Evolutionary conservation across 2,329 filamentous ascomycete species (phyloP).

Genomic region (Fusarium globosum): DNA sequence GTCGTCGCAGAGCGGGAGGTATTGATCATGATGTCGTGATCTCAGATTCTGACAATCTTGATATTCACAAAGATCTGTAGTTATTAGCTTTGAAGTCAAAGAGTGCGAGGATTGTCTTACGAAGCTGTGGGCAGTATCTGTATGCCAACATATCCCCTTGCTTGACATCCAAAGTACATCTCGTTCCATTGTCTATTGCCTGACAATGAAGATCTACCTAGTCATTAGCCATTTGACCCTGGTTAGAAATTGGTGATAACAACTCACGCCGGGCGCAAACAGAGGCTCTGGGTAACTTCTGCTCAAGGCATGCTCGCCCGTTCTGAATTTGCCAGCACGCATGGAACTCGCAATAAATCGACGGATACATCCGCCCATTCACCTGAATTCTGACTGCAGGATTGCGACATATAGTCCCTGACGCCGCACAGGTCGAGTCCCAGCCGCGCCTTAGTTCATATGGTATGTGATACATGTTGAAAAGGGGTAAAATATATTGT

Average conservation of each 20-base stretch:
- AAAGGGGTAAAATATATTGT: neutral
- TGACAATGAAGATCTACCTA: constrained; percentile 38
- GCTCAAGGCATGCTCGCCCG: constrained; percentile 32
- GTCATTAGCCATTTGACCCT: constrained; percentile 5
- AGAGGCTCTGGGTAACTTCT: constrained; percentile 38
- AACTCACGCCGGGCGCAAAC: constrained; percentile 44
- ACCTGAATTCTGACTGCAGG: constrained; percentile 19
- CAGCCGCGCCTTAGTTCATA: neutral
- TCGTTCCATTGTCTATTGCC: constrained; percentile 39
- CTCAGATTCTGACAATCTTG: constrained; percentile 40
- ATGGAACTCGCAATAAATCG: constrained; percentile 42
- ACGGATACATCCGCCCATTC: constrained; percentile 27
- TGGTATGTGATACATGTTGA: constrained; percentile 7
- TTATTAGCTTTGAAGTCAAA: neutral
- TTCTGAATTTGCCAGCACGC: constrained; percentile 42
- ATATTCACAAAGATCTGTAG: constrained; percentile 45
- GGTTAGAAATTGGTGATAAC: neutral
- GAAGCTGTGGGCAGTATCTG: constrained; percentile 43
- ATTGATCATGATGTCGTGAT: constrained; percentile 28
- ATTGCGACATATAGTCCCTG: constrained; percentile 40
- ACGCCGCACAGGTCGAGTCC: constrained; percentile 33
- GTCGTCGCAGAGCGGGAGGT: constrained; percentile 43
- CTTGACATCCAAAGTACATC: constrained; percentile 39
- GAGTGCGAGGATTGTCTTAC: constrained; percentile 14
- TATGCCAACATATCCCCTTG: constrained; percentile 23